Evolutionary conservation across 2,329 filamentous ascomycete species (phyloP), one percentile per base, ranked within the genome.

Genomic region (Talaromyces sp.): DNA sequence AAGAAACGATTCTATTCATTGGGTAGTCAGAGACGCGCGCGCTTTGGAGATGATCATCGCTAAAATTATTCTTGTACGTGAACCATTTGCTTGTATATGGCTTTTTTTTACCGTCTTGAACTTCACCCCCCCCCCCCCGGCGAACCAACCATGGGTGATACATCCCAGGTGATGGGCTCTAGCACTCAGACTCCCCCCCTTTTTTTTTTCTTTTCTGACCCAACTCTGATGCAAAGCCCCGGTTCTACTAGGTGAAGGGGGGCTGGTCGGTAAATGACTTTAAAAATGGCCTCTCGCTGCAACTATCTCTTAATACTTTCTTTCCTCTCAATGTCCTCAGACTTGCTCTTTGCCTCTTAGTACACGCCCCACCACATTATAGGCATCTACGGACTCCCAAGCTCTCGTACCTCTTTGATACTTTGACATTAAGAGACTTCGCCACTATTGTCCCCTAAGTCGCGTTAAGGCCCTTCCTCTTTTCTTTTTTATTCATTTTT

Each of bases 131-230:
- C 57, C 44, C 49, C 46, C 49, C 42, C 32, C 35, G 19, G 47
- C 36, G 42, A 61, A 56, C 37, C 52, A 59, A 56, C 56, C 61
- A 56, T 53, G 35, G 51, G 22, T n/a, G 20, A 55, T 49, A 56
- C 58, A 44, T 53, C 53, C n/a, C 54, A 57, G 54, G 54, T 61
- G 60, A 57, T 56, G 51, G 50, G 51, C n/a, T 47, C 35, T 47
- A 47, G 56, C 50, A 49, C 47, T 47, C 32, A 43, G 44, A 35
- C 30, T 52, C 19, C 37, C 50, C 47, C 22, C 33, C 35, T 30
- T 30, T 19, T 33, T 20, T 36, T 35, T 46, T 27, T 27, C 32
- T 36, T 46, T 33, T 20, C 14, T 19, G n/a, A 16, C n/a, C 22
- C 14, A 24, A 22, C 19, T 43, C 50, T 10, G 36, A 44, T 52